Base-by-base conservation (phyloP, 2,329 filamentous ascomycete species). In the Aspergillus pseudoviridinutans region DNA sequence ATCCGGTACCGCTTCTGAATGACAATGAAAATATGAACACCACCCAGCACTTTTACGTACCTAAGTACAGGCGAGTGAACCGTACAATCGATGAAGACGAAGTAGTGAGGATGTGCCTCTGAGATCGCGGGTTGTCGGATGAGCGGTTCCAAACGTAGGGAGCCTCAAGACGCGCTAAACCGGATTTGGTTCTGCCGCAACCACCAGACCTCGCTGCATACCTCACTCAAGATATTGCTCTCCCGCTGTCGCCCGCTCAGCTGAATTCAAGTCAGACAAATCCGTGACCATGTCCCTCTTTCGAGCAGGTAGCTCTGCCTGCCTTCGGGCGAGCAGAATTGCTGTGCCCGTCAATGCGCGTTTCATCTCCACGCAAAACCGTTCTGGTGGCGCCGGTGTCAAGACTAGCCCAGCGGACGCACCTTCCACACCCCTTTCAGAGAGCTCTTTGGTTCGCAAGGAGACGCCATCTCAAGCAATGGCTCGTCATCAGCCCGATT, bases 401-500 rank as follows among this genome's bases (percentile, higher is more conserved):
- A 78, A 72, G 82, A 82, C 79, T 59, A 74, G 62, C 65, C 68
- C 76, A 57, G 64, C 72, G 56, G 76, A 78, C 65, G 77, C 79
- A 61, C 78, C 78, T 58, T 67, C 71, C 56, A 66, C 70, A 55
- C 69, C 71, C 63, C 61, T 65, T 59, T 70, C 69, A 65, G 69
- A 65, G 51, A 75, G 72, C 60, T 79, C 78, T 24, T 70, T 84
- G 73, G 79, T 83, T 64, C 78, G 77, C 58, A 71, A 81, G 64
- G 77, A 85, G 63, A 73, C 70, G 24, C 74, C 83, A 38, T 70
- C 74, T 12, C 76, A 83, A 67, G 80, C 78, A 59, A 77, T 80
- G 70, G 74, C 81, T 64, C 81, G 80, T 64, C 90, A 94, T 74
- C 82, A 89, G 67, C 91, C 91, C 60, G 88, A 96, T 73, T 97